These are phyloP conservation scores for Byssoonygena ceratinophila DNA, from an alignment of 2,329 filamentous ascomycete genomes.

Conservation along the genomic window DNA sequence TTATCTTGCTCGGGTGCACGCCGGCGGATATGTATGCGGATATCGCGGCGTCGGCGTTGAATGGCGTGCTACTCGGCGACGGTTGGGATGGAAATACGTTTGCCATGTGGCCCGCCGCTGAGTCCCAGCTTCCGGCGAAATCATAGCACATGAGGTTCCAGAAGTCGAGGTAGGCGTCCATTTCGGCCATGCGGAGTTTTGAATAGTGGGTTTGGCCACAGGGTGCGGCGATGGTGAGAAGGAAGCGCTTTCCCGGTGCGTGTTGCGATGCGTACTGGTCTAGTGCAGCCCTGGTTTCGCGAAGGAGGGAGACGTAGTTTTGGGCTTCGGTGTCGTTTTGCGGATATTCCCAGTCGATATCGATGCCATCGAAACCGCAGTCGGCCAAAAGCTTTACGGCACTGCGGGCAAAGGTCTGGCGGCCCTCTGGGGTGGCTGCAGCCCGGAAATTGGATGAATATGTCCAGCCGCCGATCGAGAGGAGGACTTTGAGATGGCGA, in stretches of 20 bases:
- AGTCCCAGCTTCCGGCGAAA: slow-evolving; percentile 75
- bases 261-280: slow-evolving; percentile 18
- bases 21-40: slow-evolving; percentile 58
- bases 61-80: slow-evolving; percentile 60
- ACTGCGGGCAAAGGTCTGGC: slow-evolving; percentile 54
- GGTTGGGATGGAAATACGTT: slow-evolving; percentile 56
- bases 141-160: slow-evolving; percentile 71
- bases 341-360: slow-evolving; percentile 38
- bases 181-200: slow-evolving; percentile 35
- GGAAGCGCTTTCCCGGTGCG: slow-evolving; percentile 33
- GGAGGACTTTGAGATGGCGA: slow-evolving; percentile 64
- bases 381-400: slow-evolving; percentile 66
- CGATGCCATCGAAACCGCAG: slow-evolving; percentile 53
- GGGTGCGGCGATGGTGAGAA: slow-evolving; percentile 40
- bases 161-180: slow-evolving; percentile 42
- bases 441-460: slow-evolving; percentile 68
- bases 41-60: slow-evolving; percentile 62
- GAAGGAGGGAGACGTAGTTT: slow-evolving; percentile 30
- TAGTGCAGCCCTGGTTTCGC: slow-evolving; percentile 25
- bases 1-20: slow-evolving; percentile 60
- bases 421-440: slow-evolving; percentile 48
- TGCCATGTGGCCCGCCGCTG: slow-evolving; percentile 61
- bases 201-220: slow-evolving; percentile 36
- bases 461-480: slow-evolving; percentile 76
- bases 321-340: slow-evolving; percentile 26